Base-by-base conservation (phyloP, 2,329 filamentous ascomycete genomes). In the Claviceps sp. region DNA sequence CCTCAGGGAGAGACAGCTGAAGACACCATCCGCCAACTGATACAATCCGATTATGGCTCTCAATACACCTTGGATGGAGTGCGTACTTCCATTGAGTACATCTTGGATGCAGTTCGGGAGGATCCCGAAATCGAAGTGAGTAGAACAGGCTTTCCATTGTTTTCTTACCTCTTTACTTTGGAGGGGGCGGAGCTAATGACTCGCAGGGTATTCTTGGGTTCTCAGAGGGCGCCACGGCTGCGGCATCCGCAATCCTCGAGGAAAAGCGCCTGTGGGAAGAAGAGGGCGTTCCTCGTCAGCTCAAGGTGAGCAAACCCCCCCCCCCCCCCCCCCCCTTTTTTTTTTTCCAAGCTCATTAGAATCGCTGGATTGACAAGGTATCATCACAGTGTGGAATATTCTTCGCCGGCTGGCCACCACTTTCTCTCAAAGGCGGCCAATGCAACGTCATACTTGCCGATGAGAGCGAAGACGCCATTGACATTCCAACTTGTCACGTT, bases 151-250 rank as follows among this genome's bases (percentile, higher is more conserved):
- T 8, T 4, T 9, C 38, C n/a, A 8, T 40, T 40, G 2, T 17
- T 17, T 40, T 17, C 2, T 3, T 42, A 4, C 11, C 20, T 20
- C 20, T 22, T 42, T 5, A 26, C 1, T 3, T 20, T 20, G 20
- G 20, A 2, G 20, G 20, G 29, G 42, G 26, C 13, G 11, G 20
- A 8, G 7, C 53, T 54, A 26, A 53, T n/a, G 11, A 34, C 17
- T 44, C 13, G 49, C 40, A 64, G 59, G 78, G 75, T 2, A 73
- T 82, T 45, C 69, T 82, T 17, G 79, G 79, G 1, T 82, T 81
- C 57, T 80, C 77, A 0, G 78, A 82, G 59, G 79, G 79, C 3
- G 77, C 79, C 1, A 75, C 74, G 0, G 70, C 77, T 14, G 79
- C 78, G 0, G 72, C 73, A 0, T 77, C 73, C 0, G 59, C 77